Percentiles rank a stretch among this genome's conserved stretches.
Conservation (phyloP, 75 land plant species). For the Sequoia sempervirens region DNA sequence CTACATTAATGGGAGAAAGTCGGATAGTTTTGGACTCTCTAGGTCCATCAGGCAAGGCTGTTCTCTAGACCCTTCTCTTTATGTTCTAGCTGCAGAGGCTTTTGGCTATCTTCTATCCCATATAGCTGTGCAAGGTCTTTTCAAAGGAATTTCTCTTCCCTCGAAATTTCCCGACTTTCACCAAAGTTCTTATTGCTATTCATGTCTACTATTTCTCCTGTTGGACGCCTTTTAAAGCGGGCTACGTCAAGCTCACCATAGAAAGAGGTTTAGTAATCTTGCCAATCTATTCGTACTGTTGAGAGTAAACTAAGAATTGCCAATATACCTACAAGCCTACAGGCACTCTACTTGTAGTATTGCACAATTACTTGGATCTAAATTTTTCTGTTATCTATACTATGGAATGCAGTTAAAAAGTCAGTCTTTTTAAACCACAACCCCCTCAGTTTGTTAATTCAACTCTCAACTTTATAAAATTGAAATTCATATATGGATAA, state of each 20-base stretch:
- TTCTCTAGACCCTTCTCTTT: background rate
- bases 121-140: background rate
- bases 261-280: background rate
- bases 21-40: background rate
- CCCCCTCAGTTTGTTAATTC: background rate
- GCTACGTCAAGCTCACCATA: too few relatives aligned
- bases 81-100: background rate
- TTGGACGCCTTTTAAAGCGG: too few relatives aligned
- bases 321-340: too few relatives aligned
- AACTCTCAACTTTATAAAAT: background rate
- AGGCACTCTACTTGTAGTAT: too few relatives aligned
- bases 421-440: background rate
- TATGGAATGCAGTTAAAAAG: background rate
- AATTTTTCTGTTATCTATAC: background rate
- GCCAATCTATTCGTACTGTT: background rate
- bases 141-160: background rate
- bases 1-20: background rate
- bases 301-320: too few relatives aligned
- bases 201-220: too few relatives aligned
- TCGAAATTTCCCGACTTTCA: too few relatives aligned
- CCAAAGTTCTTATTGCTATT: too few relatives aligned
- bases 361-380: background rate
- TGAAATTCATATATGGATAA: background rate
- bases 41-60: background rate
- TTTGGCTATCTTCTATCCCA: background rate